These are phyloP conservation scores for Begonia masoniana DNA, from an alignment of 306 rosid species.

Conservation along the genomic window DNA sequence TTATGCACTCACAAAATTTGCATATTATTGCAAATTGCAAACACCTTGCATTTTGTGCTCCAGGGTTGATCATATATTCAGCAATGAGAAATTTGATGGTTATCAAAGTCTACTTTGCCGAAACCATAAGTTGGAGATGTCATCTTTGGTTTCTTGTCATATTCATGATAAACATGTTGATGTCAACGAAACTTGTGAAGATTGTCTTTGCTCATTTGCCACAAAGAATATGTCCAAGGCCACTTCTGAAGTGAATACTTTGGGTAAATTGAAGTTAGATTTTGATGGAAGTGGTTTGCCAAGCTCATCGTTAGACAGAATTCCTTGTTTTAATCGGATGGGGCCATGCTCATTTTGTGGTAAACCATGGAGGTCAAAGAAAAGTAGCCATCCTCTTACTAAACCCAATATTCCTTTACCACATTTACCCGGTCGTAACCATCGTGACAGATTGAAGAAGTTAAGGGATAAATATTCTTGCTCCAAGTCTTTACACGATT, in stretches of 20 bases:
- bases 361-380: conserved; percentile 34
- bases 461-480: conserved; percentile 29
- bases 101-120: conserved; percentile 46
- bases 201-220: conserved; percentile 38
- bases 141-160: conserved; percentile 45
- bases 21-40: conserved; percentile 53
- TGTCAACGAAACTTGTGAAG: conserved; percentile 53
- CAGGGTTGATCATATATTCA: conserved; percentile 50
- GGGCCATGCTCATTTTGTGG: conserved; percentile 44
- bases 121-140: conserved; percentile 48
- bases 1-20: conserved; percentile 49
- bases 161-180: conserved; percentile 36
- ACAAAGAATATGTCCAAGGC: conserved; percentile 15
- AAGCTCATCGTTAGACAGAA: conserved; percentile 15
- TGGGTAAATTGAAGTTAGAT: conserved; percentile 39
- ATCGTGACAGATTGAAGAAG: conserved; percentile 32
- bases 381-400: conserved; percentile 16
- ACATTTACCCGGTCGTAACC: conserved; percentile 21
- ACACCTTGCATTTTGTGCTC: conserved; percentile 77
- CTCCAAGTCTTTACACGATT: conserved; percentile 13
- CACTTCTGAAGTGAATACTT: conserved; percentile 23
- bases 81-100: conserved; percentile 24
- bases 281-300: conserved; percentile 26
- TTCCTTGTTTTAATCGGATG: conserved; percentile 17
- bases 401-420: conserved; percentile 51